Conservation (phyloP, 2,329 filamentous ascomycete species). For the Colletotrichum sp. region DNA sequence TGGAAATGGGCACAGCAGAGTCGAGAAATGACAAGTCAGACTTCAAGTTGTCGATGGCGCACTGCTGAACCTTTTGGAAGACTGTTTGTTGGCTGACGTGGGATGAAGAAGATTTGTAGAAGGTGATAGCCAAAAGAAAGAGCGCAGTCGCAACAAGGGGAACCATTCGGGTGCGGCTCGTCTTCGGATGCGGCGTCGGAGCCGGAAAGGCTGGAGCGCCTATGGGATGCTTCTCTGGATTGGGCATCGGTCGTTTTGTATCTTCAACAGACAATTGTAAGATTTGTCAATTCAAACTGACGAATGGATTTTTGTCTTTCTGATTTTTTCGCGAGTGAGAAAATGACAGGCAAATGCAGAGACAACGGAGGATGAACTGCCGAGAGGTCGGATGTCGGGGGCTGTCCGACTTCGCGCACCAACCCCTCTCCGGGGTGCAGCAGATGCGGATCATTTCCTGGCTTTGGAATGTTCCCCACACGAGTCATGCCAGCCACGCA, state of each 20-base stretch:
- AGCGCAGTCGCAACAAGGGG: neutral
- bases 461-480: neutral
- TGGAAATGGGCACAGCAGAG: conserved; percentile 48
- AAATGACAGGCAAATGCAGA: neutral
- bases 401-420: conserved; percentile 7
- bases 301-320: neutral
- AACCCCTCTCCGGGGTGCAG: conserved; percentile 2
- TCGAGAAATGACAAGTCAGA: conserved; percentile 57
- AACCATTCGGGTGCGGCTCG: neutral
- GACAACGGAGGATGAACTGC: neutral
- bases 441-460: neutral
- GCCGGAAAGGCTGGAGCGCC: neutral
- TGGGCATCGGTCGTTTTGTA: neutral
- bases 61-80: conserved; percentile 36
- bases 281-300: neutral
- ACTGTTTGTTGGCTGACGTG: neutral
- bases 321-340: neutral
- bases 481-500: neutral
- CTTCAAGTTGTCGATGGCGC: conserved; percentile 57
- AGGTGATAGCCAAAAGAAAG: neutral
- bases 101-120: neutral
- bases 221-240: neutral
- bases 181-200: neutral
- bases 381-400: neutral
- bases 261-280: neutral